Percentiles rank a stretch among this genome's conserved stretches.
Evolutionary conservation across 805 yeast species (phyloP).

Genomic region (Candida pini): DNA sequence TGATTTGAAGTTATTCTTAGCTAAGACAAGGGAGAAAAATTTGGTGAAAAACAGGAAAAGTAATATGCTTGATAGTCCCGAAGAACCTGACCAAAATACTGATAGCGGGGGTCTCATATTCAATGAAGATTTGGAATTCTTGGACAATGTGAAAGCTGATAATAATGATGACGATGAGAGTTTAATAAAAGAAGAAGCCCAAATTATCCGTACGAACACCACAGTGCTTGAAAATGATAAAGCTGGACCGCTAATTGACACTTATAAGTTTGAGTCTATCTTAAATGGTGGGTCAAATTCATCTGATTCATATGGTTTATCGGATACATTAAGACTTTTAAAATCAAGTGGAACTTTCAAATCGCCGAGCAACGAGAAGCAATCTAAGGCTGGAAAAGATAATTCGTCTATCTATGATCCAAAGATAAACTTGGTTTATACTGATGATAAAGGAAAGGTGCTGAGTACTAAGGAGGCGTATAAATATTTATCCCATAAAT

Average conservation of each 20-base stretch:
- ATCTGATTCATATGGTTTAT: conserved; percentile 25
- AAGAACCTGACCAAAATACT: neutral
- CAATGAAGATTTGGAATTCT: conserved; percentile 34
- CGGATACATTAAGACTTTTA: conserved; percentile 31
- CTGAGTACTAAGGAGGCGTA: conserved; percentile 67
- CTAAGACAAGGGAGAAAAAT: conserved; percentile 22
- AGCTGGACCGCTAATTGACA: neutral
- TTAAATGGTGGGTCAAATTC: conserved; percentile 10
- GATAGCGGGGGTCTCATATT: conserved; percentile 19
- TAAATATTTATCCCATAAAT: conserved; percentile 69
- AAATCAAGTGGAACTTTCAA: conserved; percentile 5
- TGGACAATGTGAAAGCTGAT: conserved; percentile 21
- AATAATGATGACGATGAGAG: conserved; percentile 15
- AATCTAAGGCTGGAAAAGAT: conserved; percentile 1
- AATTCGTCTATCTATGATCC: conserved; percentile 35
- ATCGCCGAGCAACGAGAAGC: neutral
- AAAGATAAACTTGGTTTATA: conserved; percentile 48
- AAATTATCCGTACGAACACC: conserved; percentile 11
- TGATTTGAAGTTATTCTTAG: conserved; percentile 24
- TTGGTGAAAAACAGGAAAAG: conserved; percentile 18
- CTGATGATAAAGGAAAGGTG: conserved; percentile 57
- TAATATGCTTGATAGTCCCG: neutral
- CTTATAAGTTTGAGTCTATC: conserved; percentile 4
- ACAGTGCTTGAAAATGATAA: conserved; percentile 24
- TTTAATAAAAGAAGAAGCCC: conserved; percentile 18